Evolutionary conservation across 2,329 filamentous ascomycete genomes (phyloP).

Genomic region (Fusarium sp.): DNA sequence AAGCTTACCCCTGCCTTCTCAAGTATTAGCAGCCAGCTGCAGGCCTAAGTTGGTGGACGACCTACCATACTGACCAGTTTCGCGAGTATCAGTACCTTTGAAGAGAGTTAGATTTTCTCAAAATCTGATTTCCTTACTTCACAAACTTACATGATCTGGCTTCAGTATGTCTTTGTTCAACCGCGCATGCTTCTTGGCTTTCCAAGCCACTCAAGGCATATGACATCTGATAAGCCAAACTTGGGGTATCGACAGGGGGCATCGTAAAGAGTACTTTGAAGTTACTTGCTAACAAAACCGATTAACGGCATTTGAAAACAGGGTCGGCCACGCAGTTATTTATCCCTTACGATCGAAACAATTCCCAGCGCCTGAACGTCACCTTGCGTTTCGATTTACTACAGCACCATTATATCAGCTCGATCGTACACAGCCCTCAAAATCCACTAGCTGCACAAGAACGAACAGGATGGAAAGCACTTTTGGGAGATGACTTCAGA

Average conservation of each 20-base stretch:
- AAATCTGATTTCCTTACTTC: background rate
- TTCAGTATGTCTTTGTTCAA: background rate
- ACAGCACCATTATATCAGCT: background rate
- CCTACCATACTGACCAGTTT: background rate
- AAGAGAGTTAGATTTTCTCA: background rate
- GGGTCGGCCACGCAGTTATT: conserved; percentile 1
- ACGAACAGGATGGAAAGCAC: background rate
- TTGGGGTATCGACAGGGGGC: conserved; percentile 9
- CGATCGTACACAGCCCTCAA: background rate
- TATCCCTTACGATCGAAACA: background rate
- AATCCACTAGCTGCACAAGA: background rate
- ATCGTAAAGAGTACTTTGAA: conserved; percentile 15
- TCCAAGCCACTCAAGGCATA: background rate
- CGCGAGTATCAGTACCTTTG: background rate
- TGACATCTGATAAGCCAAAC: background rate
- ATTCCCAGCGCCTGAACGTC: background rate
- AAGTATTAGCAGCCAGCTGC: conserved; percentile 9
- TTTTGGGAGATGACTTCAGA: background rate
- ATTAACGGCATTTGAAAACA: background rate
- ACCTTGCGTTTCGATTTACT: background rate
- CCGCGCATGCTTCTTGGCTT: background rate
- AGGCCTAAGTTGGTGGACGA: background rate
- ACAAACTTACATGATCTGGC: conserved; percentile 5
- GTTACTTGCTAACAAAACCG: conserved; percentile 12
- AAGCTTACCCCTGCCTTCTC: conserved; percentile 11